These are phyloP conservation scores for Hericium alpestre DNA, from an alignment of 768 basidiomycete species.

Conservation along the genomic window DNA sequence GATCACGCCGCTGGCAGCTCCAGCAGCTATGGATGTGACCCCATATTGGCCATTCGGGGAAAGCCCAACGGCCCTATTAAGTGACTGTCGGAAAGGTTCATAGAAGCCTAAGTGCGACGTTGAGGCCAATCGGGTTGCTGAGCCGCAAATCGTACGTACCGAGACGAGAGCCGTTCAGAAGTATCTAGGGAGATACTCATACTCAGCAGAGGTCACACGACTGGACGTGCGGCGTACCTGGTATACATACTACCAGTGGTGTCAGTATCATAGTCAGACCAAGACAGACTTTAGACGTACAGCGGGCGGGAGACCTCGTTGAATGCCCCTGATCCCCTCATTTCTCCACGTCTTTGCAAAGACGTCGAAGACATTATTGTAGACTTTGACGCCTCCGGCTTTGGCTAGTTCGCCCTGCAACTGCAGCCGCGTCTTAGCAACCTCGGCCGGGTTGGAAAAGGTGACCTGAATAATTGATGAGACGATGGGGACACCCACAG, in stretches of 20 bases:
- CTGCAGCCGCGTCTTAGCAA: conserved; percentile 91
- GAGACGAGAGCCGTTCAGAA: conserved; percentile 85
- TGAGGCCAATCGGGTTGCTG: too few species aligned
- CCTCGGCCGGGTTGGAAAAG: conserved; percentile 70
- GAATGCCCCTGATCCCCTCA: conserved; percentile 85
- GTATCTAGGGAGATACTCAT: conserved; percentile 42
- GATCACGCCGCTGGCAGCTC: conserved; percentile 81
- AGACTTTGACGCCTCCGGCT: conserved; percentile 60
- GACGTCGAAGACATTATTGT: conserved; percentile 83
- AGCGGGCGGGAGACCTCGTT: conserved; percentile 84
- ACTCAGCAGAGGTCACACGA: background rate
- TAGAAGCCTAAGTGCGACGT: conserved; percentile 65
- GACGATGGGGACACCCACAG: background rate
- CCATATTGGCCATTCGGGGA: conserved; percentile 56
- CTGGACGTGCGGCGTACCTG: conserved; percentile 47
- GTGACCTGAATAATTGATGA: conserved; percentile 47
- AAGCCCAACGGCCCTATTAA: conserved; percentile 64
- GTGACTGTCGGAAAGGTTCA: conserved; percentile 70
- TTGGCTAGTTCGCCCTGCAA: conserved; percentile 91
- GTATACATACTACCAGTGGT: conserved; percentile 62
- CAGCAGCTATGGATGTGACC: conserved; percentile 72
- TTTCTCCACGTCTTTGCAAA: conserved; percentile 79
- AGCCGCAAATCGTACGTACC: conserved; percentile 31
- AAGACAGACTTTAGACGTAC: conserved; percentile 34
- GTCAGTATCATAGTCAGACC: conserved; percentile 5